Evolutionary conservation across 768 basidiomycete species (phyloP).

Genomic region (Russula ochroleuca): DNA sequence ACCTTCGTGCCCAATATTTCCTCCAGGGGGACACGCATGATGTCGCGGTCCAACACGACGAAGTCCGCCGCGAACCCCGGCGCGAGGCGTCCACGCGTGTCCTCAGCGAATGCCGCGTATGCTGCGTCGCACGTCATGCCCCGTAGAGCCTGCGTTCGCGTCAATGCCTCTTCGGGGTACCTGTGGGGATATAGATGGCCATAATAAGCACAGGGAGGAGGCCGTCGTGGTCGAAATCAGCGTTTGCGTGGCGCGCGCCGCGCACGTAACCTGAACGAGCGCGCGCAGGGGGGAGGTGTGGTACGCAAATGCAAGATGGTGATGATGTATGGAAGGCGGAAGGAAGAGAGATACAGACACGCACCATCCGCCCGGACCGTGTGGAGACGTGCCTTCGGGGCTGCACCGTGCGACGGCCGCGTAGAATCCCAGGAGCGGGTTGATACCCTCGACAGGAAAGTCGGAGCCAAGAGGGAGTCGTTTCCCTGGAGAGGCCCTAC

Average conservation of each 20-base stretch:
- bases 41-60: constrained; percentile 75
- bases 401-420: constrained; percentile 77
- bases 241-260: no score
- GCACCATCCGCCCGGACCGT: constrained; percentile 80
- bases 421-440: constrained; percentile 86
- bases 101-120: constrained; percentile 78
- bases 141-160: constrained; percentile 76
- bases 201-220: neutral
- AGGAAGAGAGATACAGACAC: constrained; percentile 25
- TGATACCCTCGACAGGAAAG: constrained; percentile 89
- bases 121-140: constrained; percentile 91
- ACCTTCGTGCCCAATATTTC: constrained; percentile 69
- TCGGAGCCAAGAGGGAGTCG: constrained; percentile 84
- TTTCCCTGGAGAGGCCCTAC: constrained; percentile 47
- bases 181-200: constrained; percentile 37
- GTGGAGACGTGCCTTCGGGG: constrained; percentile 69
- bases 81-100: constrained; percentile 63
- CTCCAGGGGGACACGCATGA: constrained; percentile 57
- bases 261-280: neutral
- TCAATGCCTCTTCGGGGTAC: constrained; percentile 72
- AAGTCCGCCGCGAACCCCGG: constrained; percentile 85
- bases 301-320: neutral
- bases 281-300: neutral
- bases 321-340: neutral
- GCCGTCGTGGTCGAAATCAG: neutral